Conservation (phyloP, 1,139 yeast species). For the Suhomyces yuchorum region DNA sequence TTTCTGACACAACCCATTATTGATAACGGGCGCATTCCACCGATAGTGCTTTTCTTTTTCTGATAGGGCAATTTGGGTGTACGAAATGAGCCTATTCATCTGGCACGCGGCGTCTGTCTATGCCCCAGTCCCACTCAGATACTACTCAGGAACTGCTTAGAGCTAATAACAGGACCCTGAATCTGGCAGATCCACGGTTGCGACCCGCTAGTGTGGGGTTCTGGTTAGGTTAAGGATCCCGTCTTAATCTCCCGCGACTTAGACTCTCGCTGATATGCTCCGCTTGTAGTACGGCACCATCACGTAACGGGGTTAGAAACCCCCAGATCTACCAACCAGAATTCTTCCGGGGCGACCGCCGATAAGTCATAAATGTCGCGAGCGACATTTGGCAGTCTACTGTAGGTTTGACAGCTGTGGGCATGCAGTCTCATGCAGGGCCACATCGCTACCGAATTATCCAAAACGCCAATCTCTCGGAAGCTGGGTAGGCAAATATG, state of each 20-base stretch:
- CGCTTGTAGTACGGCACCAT: slow-evolving; percentile 4
- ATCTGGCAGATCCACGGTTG: not conserved
- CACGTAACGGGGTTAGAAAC: not conserved
- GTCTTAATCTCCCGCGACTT: too few species aligned
- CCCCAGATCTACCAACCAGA: not conserved
- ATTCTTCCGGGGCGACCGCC: not conserved
- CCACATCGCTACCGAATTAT: not conserved
- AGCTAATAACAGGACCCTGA: not conserved
- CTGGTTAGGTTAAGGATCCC: not conserved
- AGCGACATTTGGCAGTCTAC: not conserved
- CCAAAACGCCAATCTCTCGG: not conserved
- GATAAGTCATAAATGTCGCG: slow-evolving; percentile 2
- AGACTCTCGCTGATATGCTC: not conserved
- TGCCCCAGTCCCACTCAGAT: too few species aligned
- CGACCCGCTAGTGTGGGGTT: not conserved
- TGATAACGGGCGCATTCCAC: slow-evolving; percentile 3
- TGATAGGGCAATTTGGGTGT: not conserved
- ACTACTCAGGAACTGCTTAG: not conserved
- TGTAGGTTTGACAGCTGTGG: not conserved
- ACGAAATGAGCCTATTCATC: not conserved
- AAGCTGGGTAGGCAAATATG: not conserved
- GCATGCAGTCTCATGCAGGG: not conserved
- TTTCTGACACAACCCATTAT: slow-evolving; percentile 1
- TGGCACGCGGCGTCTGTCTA: not conserved
- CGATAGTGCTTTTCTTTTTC: not conserved